Conservation (phyloP, 2,329 filamentous ascomycete genomes). For the Aspergillus ochraceoroseus region DNA sequence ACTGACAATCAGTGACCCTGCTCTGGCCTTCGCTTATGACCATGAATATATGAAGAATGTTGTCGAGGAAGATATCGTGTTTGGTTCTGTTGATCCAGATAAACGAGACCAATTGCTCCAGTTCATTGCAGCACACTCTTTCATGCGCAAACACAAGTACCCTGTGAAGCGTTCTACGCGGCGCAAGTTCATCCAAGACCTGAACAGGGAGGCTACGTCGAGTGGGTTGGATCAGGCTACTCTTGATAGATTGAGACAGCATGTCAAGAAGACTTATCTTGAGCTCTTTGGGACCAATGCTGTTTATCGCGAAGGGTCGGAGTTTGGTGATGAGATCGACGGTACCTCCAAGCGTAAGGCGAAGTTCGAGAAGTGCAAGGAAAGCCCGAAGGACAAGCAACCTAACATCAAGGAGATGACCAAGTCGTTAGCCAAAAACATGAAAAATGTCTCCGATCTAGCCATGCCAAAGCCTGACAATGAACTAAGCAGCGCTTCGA, state of each 20-base stretch:
- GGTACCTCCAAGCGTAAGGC: slow-evolving; percentile 2
- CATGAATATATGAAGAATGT: no score
- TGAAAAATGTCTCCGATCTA: neutral
- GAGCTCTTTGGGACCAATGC: slow-evolving; percentile 9
- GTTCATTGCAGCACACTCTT: slow-evolving; percentile 20
- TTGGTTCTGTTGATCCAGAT: no score
- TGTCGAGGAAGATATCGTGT: no score
- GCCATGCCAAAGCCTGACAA: neutral
- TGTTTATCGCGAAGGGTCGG: slow-evolving; percentile 8
- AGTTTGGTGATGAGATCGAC: slow-evolving; percentile 26
- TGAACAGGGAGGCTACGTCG: slow-evolving; percentile 16
- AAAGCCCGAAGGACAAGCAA: slow-evolving; percentile 8
- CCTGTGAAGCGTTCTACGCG: slow-evolving; percentile 20
- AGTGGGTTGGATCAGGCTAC: slow-evolving; percentile 17
- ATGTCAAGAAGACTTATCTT: slow-evolving; percentile 25
- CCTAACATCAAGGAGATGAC: no score
- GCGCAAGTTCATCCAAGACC: slow-evolving; percentile 18
- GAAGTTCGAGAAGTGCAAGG: slow-evolving; percentile 3
- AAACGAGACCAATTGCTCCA: no score
- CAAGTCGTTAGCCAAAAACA: no score
- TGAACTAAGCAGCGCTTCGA: neutral
- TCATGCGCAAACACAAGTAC: slow-evolving; percentile 17
- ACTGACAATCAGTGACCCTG: no score
- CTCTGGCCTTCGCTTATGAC: no score
- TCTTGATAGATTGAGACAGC: slow-evolving; percentile 17